Evolutionary conservation across 345 rosid genomes (phyloP).

Genomic region (Sapria himalayana): DNA sequence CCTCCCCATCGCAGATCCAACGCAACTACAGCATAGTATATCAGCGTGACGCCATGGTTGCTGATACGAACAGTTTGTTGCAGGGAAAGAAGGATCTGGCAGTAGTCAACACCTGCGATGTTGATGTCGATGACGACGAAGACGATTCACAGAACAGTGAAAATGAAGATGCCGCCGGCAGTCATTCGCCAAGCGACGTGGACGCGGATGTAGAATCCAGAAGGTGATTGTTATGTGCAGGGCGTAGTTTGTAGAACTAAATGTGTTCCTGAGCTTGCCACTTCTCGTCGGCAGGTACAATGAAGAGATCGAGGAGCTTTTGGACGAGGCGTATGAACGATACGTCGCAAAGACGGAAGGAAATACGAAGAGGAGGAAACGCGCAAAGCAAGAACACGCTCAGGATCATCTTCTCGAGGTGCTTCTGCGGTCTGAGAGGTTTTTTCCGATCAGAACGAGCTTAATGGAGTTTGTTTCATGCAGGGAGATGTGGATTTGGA

Average conservation of each 20-base stretch:
- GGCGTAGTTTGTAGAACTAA: too few relatives aligned
- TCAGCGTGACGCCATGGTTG: too few relatives aligned
- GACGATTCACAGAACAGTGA: conserved; percentile 24
- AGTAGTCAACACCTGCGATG: conserved; percentile 48
- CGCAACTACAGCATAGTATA: too few relatives aligned
- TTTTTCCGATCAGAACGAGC: too few relatives aligned
- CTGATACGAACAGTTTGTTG: too few relatives aligned
- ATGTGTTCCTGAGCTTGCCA: too few relatives aligned
- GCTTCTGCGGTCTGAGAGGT: too few relatives aligned
- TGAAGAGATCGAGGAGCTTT: conserved; percentile 52
- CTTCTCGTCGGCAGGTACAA: conserved; percentile 47
- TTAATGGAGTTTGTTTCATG: conserved; percentile 6
- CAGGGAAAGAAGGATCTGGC: conserved; percentile 76
- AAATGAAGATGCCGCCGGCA: conserved; percentile 23
- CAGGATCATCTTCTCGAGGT: conserved; percentile 46
- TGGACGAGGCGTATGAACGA: conserved; percentile 60
- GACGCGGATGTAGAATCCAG: conserved; percentile 74
- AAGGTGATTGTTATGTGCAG: too few relatives aligned
- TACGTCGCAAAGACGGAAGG: conserved; percentile 48
- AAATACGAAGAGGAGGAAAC: conserved; percentile 59
- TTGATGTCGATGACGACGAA: conserved; percentile 28
- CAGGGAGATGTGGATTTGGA: conserved; percentile 43
- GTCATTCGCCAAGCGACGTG: conserved; percentile 29
- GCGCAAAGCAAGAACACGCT: conserved; percentile 47
- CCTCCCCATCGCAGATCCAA: too few relatives aligned